Base-by-base conservation (phyloP, 495 filamentous ascomycete genomes). In the Trichodelitschia bisporula region DNA sequence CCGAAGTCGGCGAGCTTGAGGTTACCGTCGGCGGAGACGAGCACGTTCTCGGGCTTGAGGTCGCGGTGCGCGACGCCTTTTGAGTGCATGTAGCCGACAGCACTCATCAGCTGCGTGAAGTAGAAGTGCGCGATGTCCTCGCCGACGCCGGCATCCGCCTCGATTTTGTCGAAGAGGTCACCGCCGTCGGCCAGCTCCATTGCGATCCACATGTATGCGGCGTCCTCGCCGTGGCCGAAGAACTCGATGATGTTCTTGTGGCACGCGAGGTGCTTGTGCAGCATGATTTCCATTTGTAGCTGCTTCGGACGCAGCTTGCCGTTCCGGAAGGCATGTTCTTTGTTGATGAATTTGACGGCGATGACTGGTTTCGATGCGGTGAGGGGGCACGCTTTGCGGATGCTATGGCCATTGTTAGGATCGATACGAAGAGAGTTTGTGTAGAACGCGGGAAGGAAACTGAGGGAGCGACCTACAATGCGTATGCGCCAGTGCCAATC, bases 131-230 rank as follows among this genome's bases (percentile, higher is more conserved):
- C 84, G 40, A 99, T 72, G 50, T 92, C 77, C 49, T 92, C 75
- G 6, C 67, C 62, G 8, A 93, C 76, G 32, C 89, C 86, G 18
- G 79, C 75, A 49, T 97, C 86, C 2, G 86, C 80, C 49, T 97
- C 86, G 44, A 97, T 93, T 56, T 97, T 97, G 63, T 97, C 86
- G 55, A 99, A 99, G 9, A 99, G 64, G 48, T 99, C 86, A 10
- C 86, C 86, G 25, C 86, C 86, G 37, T 84, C 78, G 26, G 86
- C 86, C 41, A 78, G 69, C 48, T 99, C 86, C 82, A 99, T 93
- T 10, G 79, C 82, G 43, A 99, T 90, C 84, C 84, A 99, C 40
- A 69, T 62, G 89, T 89, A 99, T n/a, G 70, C 53, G 2, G 57
- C 46, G 45, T 99, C 83, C 47, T 93, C 80, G 30, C 78, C 86